Base-by-base conservation (phyloP, 129 eudicot species). In the Mikania micrantha region DNA sequence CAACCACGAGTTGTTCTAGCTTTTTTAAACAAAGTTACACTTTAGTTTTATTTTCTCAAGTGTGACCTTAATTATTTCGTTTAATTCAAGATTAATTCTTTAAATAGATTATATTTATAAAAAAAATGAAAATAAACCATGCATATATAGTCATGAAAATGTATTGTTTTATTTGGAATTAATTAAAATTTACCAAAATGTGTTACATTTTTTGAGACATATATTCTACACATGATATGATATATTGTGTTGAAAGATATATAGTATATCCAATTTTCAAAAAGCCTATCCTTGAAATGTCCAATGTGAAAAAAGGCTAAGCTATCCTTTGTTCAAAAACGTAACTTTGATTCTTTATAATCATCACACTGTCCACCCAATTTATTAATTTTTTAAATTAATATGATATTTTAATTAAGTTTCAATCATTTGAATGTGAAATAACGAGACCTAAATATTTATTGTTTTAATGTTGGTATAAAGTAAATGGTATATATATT, bases 371-470 rank as follows among this genome's bases (percentile, higher is more conserved):
- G 11, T 31, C 7, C 7, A 31, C 59, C 7, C 48, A 41, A n/a
- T 2, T 54, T 40, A 40, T 39, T 16, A 28, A 20, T 1, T 53
- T 9, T 70, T 67, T 24, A 17, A 10, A 24, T 25, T n/a, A 39
- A 5, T 42, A 27, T 25, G 15, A 24, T 25, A 41, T 70, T 70
- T n/a, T 39, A 57, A 41, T 44, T 41, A 36, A 50, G 27, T 31
- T 27, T 57, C 47, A 70, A 70, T 70, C 58, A 70, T 67, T 48
- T 32, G 72, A 74, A 64, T 17, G 28, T 25, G 45, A 53, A 50
- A 73, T 64, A 49, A 63, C 9, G 47, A 75, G 66, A 67, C 74
- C 68, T 57, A 67, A 44, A 72, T 10, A 52, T 4, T 70, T 20
- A 53, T 25, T 53, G 34, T 24, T 24, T 53, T 24, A n/a, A n/a